Base-by-base conservation (phyloP, 352 stramenopile species). In the Pythium brachiatum region DNA sequence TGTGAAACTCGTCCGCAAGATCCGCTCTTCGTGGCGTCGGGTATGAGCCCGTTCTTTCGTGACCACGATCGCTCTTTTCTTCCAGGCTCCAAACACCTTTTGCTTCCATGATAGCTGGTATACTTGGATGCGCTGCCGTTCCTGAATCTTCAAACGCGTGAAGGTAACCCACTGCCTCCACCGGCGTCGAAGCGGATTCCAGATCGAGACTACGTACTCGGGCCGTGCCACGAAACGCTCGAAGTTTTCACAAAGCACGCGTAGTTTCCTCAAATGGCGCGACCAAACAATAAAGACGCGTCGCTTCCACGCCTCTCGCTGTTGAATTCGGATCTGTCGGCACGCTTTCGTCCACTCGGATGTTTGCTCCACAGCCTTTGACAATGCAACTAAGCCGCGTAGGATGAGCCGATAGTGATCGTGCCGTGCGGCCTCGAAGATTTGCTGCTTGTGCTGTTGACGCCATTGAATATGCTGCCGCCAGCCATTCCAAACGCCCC, bases 81-180 rank as follows among this genome's bases (percentile, higher is more conserved):
- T 60, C 60, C 60, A 66, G 0, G 31, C 31, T 5, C 29, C 13
- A 16, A 66, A 60, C 18, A 44, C 6, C 4, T 3, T 12, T 23
- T 32, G 41, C 9, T 32, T 27, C 44, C 41, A 27, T 2, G 5
- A 23, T n/a, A 9, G 21, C 44, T 52, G 21, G 1, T n/a, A 20
- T 5, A n/a, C 9, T 2, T 26, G 23, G 20, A 52, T 20, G 6
- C 21, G 4, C 2, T 11, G 12, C 23, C 15, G 21, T 7, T 11
- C 4, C 12, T 12, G 44, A 32, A 23, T 52, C 44, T 32, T 8
- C 3, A 52, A 5, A 0, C 6, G 25, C 15, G 15, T 20, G 41
- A 84, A 74, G 15, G 8, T 6, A 4, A 36, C 6, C 62, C 62
- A 69, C 7, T 26, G 29, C 6, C 41, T 4, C 62, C 55, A 69